Evolutionary conservation across 495 filamentous ascomycete genomes (phyloP), one percentile per base, ranked within the genome.

Genomic region (Baudoinia panamericana): DNA sequence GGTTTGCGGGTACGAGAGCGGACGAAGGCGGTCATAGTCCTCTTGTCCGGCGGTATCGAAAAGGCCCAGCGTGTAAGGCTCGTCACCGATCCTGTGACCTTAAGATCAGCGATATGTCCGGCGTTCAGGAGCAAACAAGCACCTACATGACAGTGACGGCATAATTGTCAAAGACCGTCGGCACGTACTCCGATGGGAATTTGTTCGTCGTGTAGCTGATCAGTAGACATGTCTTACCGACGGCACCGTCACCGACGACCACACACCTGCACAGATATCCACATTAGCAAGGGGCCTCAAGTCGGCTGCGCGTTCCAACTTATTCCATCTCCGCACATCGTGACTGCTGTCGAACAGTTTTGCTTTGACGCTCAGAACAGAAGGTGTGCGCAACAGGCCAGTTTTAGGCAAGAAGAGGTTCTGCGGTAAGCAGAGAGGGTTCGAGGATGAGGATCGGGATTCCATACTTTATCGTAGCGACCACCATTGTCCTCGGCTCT

Each of bases 151-250:
- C 87, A 30, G 90, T 97, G 56, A 97, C 90, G 13, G 90, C 90
- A 78, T 97, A 97, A 65, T 97, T 97, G 61, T 97, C 90, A 62
- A 97, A 97, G 23, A 97, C 90, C 16, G 90, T 97, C 17, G 90
- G 90, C 16, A 97, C 90, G 58, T 97, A 97, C 85, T 97, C 90
- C 47, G 86, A 94, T 8, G 90, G 90, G 66, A 97, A 97, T 53
- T 97, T 97, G 71, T 97, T 97, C 48, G 90, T 97, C 29, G 90
- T 97, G 66, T 97, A 97, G 53, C 84, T 92, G 67, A 97, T 97
- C 57, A 97, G 74, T 39, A 97, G 76, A 64, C 90, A 97, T 31
- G 90, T 97, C 72, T 97, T 97, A 53, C 90, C 90, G 44, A 97
- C 90, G 43, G 90, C 90, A 85, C 90, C 90, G 63, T 97, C 90